Evolutionary conservation across 208 protist genomes (phyloP), one percentile per base, ranked within the genome.

Genomic region (Endotrypanum monterogeii): DNA sequence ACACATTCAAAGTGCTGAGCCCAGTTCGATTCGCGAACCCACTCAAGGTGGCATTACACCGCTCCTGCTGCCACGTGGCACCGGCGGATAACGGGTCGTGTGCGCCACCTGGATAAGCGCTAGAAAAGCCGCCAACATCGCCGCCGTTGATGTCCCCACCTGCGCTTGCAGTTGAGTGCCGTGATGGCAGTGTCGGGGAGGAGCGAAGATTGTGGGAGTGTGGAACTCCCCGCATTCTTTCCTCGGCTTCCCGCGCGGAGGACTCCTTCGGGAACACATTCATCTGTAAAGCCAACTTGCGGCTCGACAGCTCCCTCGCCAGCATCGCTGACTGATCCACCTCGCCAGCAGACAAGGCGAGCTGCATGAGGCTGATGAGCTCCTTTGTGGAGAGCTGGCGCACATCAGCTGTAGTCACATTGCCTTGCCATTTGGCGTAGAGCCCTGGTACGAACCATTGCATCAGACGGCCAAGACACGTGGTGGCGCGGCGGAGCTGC

Each of bases 281-380:
- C 70, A 80, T 76, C 44, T 80, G 76, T 65, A 80, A 52, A 8
- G 76, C 63, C 48, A 76, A 56, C 70, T 80, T 80, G 3, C 90
- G 79, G n/a, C 82, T 79, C n/a, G 90, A 88, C 50, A 95, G 68
- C 80, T 95, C 88, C 18, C 82, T 78, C 28, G 88, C 90, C 62
- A 95, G 89, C 67, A 89, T 56, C 46, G 80, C 80, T 20, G 90
- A 89, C 41, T 84, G 80, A 9, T 89, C 83, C 9, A 72, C 69
- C 44, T 95, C 82, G n/a, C 88, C 90, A 8, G 83, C 78, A n/a
- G 83, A 78, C 62, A 95, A 76, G 20, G 88, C 86, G 51, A 91
- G 76, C 79, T 92, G 89, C 88, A 96, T 93, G 12, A 88, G 79
- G 7, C 56, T 71, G 46, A 94, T 83, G 60, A 96, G 75, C 20